A percentile compares a stretch with the other conserved stretches of the same genome.
Evolutionary conservation across 495 filamentous ascomycete species (phyloP).

Genomic region (Xylaria sp.): DNA sequence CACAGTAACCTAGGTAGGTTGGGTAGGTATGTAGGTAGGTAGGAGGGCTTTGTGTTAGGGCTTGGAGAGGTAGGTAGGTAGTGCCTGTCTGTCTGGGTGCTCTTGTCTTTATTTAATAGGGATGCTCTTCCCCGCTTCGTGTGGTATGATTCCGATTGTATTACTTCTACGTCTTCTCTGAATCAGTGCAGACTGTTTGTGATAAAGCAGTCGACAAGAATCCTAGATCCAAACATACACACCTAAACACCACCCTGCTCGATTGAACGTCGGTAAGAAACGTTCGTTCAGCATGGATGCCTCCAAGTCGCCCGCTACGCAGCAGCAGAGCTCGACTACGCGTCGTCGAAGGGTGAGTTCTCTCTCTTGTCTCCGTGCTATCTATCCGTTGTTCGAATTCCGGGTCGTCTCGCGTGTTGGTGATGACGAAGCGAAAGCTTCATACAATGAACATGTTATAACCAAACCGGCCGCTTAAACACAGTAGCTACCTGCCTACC

Average conservation of each 20-base stretch:
- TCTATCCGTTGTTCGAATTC: neutral
- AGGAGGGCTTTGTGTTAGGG: no score
- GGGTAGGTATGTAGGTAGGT: neutral
- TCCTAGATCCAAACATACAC: neutral
- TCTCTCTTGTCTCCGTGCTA: neutral
- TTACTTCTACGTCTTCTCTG: neutral
- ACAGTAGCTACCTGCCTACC: neutral
- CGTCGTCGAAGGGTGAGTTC: constrained; percentile 40
- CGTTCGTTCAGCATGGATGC: constrained; percentile 35
- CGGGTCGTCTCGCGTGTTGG: no score
- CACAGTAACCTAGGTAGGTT: no score
- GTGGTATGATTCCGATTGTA: constrained; percentile 9
- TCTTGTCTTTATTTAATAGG: constrained; percentile 14
- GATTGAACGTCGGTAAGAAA: constrained; percentile 1
- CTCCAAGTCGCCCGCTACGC: constrained; percentile 26
- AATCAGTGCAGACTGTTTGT: constrained; percentile 8
- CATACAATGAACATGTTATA: neutral
- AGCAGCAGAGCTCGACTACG: constrained; percentile 18
- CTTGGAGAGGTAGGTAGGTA: no score
- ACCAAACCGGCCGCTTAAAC: neutral
- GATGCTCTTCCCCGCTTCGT: constrained; percentile 21
- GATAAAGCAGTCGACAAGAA: constrained; percentile 1
- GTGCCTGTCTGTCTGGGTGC: neutral
- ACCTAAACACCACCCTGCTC: neutral
- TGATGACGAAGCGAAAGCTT: neutral